Conservation (phyloP, 2,329 filamentous ascomycete genomes). For the Xylaria sp. region DNA sequence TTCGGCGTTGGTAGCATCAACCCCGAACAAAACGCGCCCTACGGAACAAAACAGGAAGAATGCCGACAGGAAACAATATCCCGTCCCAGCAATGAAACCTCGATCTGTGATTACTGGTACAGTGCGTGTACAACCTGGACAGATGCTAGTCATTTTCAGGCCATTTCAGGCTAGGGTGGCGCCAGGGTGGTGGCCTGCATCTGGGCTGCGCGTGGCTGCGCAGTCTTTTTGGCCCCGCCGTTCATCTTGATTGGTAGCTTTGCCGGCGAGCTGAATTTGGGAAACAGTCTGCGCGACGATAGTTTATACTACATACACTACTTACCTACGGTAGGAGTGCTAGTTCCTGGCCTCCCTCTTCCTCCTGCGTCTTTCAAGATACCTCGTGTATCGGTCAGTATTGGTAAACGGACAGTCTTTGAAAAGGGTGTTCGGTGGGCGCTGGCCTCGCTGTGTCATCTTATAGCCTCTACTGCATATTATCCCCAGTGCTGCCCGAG, state of each 20-base stretch:
- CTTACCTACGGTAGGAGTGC: neutral
- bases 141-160: constrained; percentile 13
- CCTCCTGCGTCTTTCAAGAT: no score
- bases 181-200: neutral
- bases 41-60: constrained; percentile 8
- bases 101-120: neutral
- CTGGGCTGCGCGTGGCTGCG: constrained; percentile 11
- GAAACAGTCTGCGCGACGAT: constrained; percentile 16
- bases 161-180: neutral
- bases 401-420: no score
- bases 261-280: constrained; percentile 30
- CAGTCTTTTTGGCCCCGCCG: neutral
- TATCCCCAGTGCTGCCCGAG: neutral
- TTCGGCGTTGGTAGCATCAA: constrained; percentile 15
- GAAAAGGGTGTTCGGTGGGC: no score
- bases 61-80: constrained; percentile 2
- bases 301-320: neutral
- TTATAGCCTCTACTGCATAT: no score
- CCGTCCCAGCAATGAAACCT: neutral
- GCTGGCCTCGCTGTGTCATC: neutral
- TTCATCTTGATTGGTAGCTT: constrained; percentile 17
- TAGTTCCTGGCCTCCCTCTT: no score
- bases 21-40: neutral
- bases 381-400: no score
- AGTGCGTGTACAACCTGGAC: no score